Percentiles rank a stretch among this genome's conserved stretches.
Evolutionary conservation across 352 stramenopile species (phyloP).

Genomic region (Hyaloperonospora arabidopsidis): DNA sequence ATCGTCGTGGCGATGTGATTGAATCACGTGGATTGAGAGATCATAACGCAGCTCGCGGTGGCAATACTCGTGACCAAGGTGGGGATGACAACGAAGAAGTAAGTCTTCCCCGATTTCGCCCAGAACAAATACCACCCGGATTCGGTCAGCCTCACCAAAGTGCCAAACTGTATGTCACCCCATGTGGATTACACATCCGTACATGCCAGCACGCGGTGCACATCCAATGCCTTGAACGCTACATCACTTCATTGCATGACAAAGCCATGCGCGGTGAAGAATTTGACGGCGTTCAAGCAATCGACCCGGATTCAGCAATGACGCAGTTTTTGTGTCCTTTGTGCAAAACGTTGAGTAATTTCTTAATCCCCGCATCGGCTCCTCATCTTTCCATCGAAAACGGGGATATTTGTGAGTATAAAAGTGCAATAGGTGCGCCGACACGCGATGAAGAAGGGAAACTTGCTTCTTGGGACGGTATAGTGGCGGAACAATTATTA

Average conservation of each 20-base stretch:
- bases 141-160: constrained; percentile 42
- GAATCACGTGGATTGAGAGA: constrained; percentile 21
- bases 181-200: constrained; percentile 73
- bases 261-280: constrained; percentile 84
- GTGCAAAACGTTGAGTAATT: constrained; percentile 90
- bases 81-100: constrained; percentile 49
- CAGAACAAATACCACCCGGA: constrained; percentile 39
- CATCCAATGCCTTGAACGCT: constrained; percentile 80
- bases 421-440: constrained; percentile 6
- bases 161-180: constrained; percentile 65
- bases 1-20: constrained; percentile 27
- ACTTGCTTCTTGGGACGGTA: constrained; percentile 35
- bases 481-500: constrained; percentile 55
- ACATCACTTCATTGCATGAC: constrained; percentile 80
- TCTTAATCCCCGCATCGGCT: constrained; percentile 77
- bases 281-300: constrained; percentile 83
- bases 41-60: constrained; percentile 20
- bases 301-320: constrained; percentile 83
- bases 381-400: constrained; percentile 25
- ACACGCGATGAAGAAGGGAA: constrained; percentile 16
- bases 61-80: constrained; percentile 19
- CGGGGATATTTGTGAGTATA: constrained; percentile 19
- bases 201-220: constrained; percentile 84
- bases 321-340: constrained; percentile 89
- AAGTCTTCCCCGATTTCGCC: constrained; percentile 30